Evolutionary conservation across 2,329 filamentous ascomycete species (phyloP), one percentile per base, ranked within the genome.

Genomic region (Arthrinium phaeospermum): DNA sequence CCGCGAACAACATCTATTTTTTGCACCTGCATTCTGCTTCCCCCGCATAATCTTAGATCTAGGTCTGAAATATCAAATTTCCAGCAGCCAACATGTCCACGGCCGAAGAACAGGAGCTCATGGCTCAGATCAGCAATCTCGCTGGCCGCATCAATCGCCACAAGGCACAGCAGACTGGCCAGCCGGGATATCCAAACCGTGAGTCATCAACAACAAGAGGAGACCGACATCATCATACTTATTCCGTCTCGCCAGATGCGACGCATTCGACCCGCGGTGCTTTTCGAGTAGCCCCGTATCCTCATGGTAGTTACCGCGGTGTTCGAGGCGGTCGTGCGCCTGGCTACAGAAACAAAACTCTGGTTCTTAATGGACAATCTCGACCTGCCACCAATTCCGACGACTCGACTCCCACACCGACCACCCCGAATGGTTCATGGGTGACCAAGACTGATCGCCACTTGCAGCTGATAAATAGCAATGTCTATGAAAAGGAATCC

Each of bases 381-480:
- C 61, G 76, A 76, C 64, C 75, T 73, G 13, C 14, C n/a, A 13
- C 67, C 19, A 34, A 22, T 71, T 75, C 75, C 13, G 74, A 72
- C 70, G 75, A 77, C 22, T 76, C 78, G 44, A 72, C 72, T 22
- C 78, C 78, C 53, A 78, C 81, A 12, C 72, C 81, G 13, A 80
- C 81, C 12, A 81, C 82, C 45, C 78, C 83, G 3, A 81, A 82
- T 2, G 81, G 79, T 51, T 75, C 80, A 3, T 96, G 92, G 90
- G 89, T 96, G 57, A 89, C 91, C 7, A 93, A 91, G 79, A 92
- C 87, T 69, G 93, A 93, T 80, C 92, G 92, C 69, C 93, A 95
- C 79, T 89, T 93, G 79, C 94, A 97, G 81, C 85, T 97, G 53
- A 96, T 97, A 82, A 97, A 96, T 79, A 90, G 92, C 27, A 89